Evolutionary conservation across 345 rosid genomes (phyloP), one percentile per base, ranked within the genome.

Genomic region (Lumnitzera racemosa): DNA sequence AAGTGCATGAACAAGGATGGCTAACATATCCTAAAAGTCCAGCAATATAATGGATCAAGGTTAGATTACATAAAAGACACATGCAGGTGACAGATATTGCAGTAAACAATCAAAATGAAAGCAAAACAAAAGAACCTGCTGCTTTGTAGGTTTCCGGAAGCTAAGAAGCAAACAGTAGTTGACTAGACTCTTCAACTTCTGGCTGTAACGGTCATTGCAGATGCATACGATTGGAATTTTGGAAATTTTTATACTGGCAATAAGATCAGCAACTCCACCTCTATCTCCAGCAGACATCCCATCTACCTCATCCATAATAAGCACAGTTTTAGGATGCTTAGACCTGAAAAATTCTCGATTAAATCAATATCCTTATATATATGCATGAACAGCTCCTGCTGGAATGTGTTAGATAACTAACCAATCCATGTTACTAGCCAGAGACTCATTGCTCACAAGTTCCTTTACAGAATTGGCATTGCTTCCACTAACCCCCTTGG

Each of bases 241-340:
- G 59, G 99, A 94, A 48, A 82, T 81, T 72, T 88, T 94, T 77
- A 94, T 86, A 81, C 97, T 94, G 48, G 94, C 97, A 70, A 94
- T 90, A 68, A 94, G 97, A 72, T 94, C 99, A 24, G 97, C 90
- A 67, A 94, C 67, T 74, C 99, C 99, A 65, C 97, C 97, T 78
- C 99, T 82, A 74, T 94, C 99, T 53, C 99, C 99, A 55, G 99
- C 99, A 60, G 99, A 94, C 99, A 94, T 94, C 55, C 99, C 99
- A 86, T 94, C 97, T 36, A 90, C 97, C 85, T 94, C 99, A 69
- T 94, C 99, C 99, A 94, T 94, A 66, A 94, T 86, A 53, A 94
- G 81, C 70, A 90, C 99, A 54, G 90, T 74, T 63, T 88, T 94
- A 17, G 77, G 81, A 70, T 73, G 83, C 73, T 84, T 87, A 53